Evolutionary conservation across 139 green algal species (phyloP), one percentile per base, ranked within the genome.

Genomic region (Gonium pectorale): DNA sequence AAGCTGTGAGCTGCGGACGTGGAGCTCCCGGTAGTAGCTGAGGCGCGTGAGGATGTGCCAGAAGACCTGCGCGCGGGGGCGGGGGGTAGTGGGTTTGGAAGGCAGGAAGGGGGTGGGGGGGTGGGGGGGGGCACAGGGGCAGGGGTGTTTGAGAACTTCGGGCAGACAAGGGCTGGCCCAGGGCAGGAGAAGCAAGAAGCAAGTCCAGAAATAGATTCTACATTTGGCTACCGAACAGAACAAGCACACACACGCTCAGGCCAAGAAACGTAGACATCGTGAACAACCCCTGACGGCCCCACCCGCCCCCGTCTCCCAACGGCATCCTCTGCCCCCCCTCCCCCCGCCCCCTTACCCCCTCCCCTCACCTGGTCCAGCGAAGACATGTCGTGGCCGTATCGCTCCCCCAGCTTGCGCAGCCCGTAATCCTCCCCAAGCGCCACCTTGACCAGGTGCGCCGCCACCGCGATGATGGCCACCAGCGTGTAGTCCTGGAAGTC

Each of bases 401-500:
- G 67, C 44, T 88, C 78, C 0, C 93, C 94, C 88, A 97, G 90
- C 44, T 86, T 49, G 26, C 85, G 81, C 67, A 97, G 84, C n/a
- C 90, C 89, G 44, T 90, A 92, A n/a, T 87, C 85, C 72, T 96
- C 94, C 0, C 91, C 92, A 41, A 94, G 86, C n/a, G 68, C 75
- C 79, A 85, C 74, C 80, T 94, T 92, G 72, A 90, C 80, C 46
- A 97, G 89, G 87, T 96, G 93, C 0, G 92, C 92, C 9, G 95
- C 94, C 67, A 96, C 93, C 17, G 92, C 94, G 31, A 94, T 87
- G 13, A 97, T 72, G 7, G 95, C 93, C 31, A 98, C 90, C 68
- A 98, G 81, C 7, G 93, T 96, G 90, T 98, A 97, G 86, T 97
- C 94, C 86, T 94, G 92, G 91, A 98, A 98, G 86, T 97, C 94